Base-by-base conservation (phyloP, 768 basidiomycete genomes). In the Myochromella boudieri region DNA sequence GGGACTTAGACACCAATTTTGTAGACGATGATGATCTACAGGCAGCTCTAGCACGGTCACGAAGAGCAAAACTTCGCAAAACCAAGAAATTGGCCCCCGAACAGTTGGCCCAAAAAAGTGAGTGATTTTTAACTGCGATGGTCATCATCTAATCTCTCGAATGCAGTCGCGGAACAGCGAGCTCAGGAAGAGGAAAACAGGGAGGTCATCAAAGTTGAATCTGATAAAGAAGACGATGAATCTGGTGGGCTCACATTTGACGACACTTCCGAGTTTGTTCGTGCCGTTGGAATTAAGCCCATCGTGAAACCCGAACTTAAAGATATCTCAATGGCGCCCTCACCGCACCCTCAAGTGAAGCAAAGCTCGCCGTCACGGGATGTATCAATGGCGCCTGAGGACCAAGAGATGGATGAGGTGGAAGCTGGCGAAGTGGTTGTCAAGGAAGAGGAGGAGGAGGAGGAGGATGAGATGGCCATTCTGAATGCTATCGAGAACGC, bases 21-120 rank as follows among this genome's bases (percentile, higher is more conserved):
- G 87, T 98, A 53, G 97, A 98, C 68, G 97, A 99, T 65, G 97
- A 99, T 66, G 97, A 99, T 60, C 80, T 99, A 33, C 95, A 97
- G 74, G 89, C 90, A 32, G 91, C 90, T 21, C 75, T 98, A 48
- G 86, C 95, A 27, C 82, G 91, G 8, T 83, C 91, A 48, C 78
- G 97, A 48, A 81, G 87, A 58, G 86, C 87, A 39, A 91, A 89
- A 56, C 72, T 92, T 3, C 82, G 80, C 60, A 91, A 88, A 62
- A 55, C 76, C 17, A 86, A 89, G 61, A 91, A 88, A 58, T 44
- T 86, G 11, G 78, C 85, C 3, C 85, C 91, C 0, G 93, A 97
- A 59, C 85, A 95, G 56, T 69, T 95, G 18, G 91, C 90, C 1
- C 72, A 74, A 48, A 84, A 78, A 69, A 81, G 91, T 93, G 45